Evolutionary conservation across 306 rosid genomes (phyloP).

Genomic region (Medicago arabica): DNA sequence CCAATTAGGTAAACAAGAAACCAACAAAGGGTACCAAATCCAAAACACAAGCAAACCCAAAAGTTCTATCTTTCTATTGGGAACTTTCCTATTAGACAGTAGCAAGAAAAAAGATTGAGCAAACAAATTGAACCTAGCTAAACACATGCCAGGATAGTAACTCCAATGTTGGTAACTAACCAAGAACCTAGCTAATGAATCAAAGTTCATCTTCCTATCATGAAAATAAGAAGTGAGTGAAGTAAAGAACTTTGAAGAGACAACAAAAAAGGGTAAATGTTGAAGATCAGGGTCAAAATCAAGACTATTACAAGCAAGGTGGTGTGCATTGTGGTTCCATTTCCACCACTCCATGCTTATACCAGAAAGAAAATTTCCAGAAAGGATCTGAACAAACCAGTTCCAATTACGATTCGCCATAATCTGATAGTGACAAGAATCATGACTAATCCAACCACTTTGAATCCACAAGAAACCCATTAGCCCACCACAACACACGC

Average conservation of each 20-base stretch:
- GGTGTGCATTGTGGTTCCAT: constrained; percentile 83
- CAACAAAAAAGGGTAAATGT: constrained; percentile 68
- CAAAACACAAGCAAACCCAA: constrained; percentile 72
- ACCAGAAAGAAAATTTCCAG: constrained; percentile 77
- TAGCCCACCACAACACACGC: constrained; percentile 45
- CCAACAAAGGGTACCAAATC: constrained; percentile 75
- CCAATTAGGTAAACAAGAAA: constrained; percentile 66
- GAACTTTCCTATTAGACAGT: constrained; percentile 55
- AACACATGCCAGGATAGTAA: constrained; percentile 74
- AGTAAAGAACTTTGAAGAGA: constrained; percentile 59
- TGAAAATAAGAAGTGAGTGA: constrained; percentile 63
- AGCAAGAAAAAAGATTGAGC: constrained; percentile 61
- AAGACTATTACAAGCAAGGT: constrained; percentile 72
- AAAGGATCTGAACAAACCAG: constrained; percentile 57
- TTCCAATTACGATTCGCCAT: constrained; percentile 44
- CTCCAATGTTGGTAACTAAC: constrained; percentile 83
- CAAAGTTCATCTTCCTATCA: constrained; percentile 61
- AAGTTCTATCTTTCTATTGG: constrained; percentile 53
- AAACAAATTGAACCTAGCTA: constrained; percentile 69
- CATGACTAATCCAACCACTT: constrained; percentile 75
- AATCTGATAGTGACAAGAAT: constrained; percentile 71
- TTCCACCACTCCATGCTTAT: constrained; percentile 86
- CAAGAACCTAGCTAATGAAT: constrained; percentile 55
- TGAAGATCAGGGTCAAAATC: constrained; percentile 79
- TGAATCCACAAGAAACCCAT: constrained; percentile 74